Evolutionary conservation across 1,284 basidiomycete species (phyloP).

Genomic region (Ceratobasidium sp.): DNA sequence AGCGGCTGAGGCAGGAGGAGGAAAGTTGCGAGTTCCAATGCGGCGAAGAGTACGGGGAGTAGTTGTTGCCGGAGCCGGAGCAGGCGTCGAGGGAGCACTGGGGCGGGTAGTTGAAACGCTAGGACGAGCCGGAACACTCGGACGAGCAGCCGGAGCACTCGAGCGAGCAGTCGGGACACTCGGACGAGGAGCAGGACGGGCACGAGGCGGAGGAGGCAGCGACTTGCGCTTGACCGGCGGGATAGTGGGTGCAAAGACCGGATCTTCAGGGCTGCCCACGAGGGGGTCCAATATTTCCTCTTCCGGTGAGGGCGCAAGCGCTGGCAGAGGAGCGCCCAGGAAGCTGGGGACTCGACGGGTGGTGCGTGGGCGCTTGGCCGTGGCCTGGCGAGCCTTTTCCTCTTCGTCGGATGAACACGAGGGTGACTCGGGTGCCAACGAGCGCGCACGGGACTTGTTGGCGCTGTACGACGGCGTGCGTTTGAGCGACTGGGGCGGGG

Average conservation of each 20-base stretch:
- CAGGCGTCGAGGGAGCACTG: background rate
- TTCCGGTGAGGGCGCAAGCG: constrained; percentile 29
- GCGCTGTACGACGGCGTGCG: constrained; percentile 53
- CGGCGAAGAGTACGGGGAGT: constrained; percentile 28
- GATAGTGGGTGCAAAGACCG: constrained; percentile 32
- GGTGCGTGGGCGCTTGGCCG: constrained; percentile 67
- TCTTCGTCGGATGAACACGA: constrained; percentile 71
- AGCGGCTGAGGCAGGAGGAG: background rate
- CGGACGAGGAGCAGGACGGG: no score
- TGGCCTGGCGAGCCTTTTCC: constrained; percentile 64
- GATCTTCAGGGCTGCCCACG: constrained; percentile 29
- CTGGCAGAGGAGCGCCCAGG: constrained; percentile 35
- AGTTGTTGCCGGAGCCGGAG: background rate
- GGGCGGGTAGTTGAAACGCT: constrained; percentile 4
- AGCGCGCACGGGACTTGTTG: constrained; percentile 60
- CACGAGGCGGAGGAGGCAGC: background rate
- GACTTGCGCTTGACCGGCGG: background rate
- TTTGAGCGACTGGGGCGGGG: constrained; percentile 49
- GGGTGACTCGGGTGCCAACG: constrained; percentile 55
- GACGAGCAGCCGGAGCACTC: background rate
- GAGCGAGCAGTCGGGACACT: constrained; percentile 1
- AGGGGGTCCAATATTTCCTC: constrained; percentile 37
- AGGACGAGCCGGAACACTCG: background rate
- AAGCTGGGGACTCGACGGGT: constrained; percentile 32
- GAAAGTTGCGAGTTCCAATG: constrained; percentile 28